Percentiles rank a stretch among this genome's conserved stretches.
phyloP scores from a whole-genome alignment of 352 stramenopile species.

The Peronospora farinosa region DNA sequence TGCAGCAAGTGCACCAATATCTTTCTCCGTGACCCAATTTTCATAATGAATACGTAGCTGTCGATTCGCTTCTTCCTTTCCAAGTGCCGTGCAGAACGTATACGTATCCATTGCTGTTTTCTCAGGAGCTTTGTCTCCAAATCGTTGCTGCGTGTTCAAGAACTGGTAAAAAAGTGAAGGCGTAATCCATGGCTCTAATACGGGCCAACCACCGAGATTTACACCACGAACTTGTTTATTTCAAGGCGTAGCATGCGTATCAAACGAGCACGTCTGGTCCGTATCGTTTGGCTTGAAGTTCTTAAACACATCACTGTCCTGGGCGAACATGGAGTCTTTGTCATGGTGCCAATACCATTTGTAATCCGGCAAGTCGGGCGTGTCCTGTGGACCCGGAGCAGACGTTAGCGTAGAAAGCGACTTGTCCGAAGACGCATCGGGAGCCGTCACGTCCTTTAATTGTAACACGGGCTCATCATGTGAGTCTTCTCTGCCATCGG shows the following conservation, averaged over 20 bases:
- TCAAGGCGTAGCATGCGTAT: slow-evolving; percentile 47
- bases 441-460: neutral
- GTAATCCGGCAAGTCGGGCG: slow-evolving; percentile 21
- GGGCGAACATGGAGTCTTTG: slow-evolving; percentile 43
- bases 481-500: neutral
- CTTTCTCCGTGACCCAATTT: slow-evolving; percentile 91
- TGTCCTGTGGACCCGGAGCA: slow-evolving; percentile 18
- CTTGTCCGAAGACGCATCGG: slow-evolving; percentile 4
- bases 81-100: slow-evolving; percentile 87
- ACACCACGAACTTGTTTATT: slow-evolving; percentile 75
- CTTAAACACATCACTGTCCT: slow-evolving; percentile 45
- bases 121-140: slow-evolving; percentile 66
- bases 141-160: slow-evolving; percentile 67
- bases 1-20: slow-evolving; percentile 80
- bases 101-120: slow-evolving; percentile 90
- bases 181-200: slow-evolving; percentile 96
- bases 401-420: slow-evolving; percentile 1
- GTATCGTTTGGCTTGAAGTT: slow-evolving; percentile 60
- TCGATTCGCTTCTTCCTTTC: slow-evolving; percentile 84
- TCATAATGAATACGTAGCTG: slow-evolving; percentile 92
- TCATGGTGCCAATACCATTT: slow-evolving; percentile 70
- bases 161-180: slow-evolving; percentile 96
- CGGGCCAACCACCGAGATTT: slow-evolving; percentile 93
- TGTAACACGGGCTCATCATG: slow-evolving; percentile 9
- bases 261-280: slow-evolving; percentile 58